These are phyloP conservation scores for Barnettozyma vustinii DNA, from an alignment of 805 yeast genomes.

Conservation along the genomic window DNA sequence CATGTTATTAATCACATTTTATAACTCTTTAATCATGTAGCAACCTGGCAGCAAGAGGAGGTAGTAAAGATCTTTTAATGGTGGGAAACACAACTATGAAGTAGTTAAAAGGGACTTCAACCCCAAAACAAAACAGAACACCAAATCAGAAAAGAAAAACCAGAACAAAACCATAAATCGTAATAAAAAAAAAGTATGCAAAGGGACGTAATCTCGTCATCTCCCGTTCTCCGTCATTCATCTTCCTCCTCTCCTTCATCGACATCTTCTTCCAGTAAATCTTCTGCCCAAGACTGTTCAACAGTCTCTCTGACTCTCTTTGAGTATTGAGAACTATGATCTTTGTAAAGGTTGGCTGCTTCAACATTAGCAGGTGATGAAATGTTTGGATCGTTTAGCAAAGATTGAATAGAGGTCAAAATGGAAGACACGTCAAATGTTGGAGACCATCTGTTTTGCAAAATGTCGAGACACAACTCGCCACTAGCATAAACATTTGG, in stretches of 20 bases:
- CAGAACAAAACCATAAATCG: not conserved
- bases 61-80: not conserved
- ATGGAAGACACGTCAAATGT: conserved; percentile 97
- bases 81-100: not conserved
- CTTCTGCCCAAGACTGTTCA: conserved; percentile 90
- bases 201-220: not conserved
- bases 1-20: not conserved
- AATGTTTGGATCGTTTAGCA: conserved; percentile 93
- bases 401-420: conserved; percentile 84
- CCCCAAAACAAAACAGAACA: not conserved
- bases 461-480: conserved; percentile 89
- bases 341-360: conserved; percentile 92
- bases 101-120: not conserved
- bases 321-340: conserved; percentile 87
- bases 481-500: conserved; percentile 97
- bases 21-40: not conserved
- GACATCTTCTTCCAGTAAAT: conserved; percentile 54
- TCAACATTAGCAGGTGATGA: conserved; percentile 97
- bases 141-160: not conserved
- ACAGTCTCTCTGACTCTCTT: conserved; percentile 93
- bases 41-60: not conserved
- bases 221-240: conserved; percentile 26
- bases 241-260: conserved; percentile 31
- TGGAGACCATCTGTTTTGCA: conserved; percentile 98
- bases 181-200: not conserved